Evolutionary conservation across 1,284 basidiomycete genomes (phyloP), one percentile per base, ranked within the genome.

Genomic region (Malassezia sp.): DNA sequence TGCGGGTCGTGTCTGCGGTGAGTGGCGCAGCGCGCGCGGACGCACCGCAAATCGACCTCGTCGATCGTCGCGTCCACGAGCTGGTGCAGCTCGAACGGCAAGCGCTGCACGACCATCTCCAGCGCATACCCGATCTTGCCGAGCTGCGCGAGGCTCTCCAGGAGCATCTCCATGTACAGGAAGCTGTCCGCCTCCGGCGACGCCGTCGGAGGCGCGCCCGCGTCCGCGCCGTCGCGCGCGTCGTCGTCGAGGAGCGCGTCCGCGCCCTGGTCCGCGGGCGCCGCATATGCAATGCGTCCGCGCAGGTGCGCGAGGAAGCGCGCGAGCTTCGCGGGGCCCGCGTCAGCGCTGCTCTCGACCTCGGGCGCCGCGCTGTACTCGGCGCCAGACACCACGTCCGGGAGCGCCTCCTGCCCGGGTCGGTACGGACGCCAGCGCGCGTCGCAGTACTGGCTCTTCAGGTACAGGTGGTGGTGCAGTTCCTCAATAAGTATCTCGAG

Each of bases 391-490:
- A 57, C 49, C 31, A 60, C 53, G 15, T 56, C 49, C 1, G 66
- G 65, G 31, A 69, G 38, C 10, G 52, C 35, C 17, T 59, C 89
- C 70, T 95, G 90, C 38, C 84, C 84, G 0, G 83, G 80, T 8
- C 76, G 73, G 71, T 95, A 96, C 0, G 83, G 73, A 21, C 79
- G 76, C 93, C 93, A 99, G 35, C 91, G 79, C 8, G 80, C 79
- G 57, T 97, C 91, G 67, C 85, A 91, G 80, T 89, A 95, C 71
- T 88, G 90, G 6, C 84, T 87, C 68, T 93, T 96, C 49, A 99
- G 78, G 71, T 96, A 99, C n/a, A 99, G 73, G 71, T 97, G 93
- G 61, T 82, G 89, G 69, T 97, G 90, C 20, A 99, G 76, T 67
- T 99, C 93, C 58, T 99, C 93, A 14, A 93, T 76, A 42, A 97